A percentile compares a stretch with the other conserved stretches of the same genome.
Evolutionary conservation across 2,329 filamentous ascomycete species (phyloP).

Genomic region (Aureobasidium sp.): DNA sequence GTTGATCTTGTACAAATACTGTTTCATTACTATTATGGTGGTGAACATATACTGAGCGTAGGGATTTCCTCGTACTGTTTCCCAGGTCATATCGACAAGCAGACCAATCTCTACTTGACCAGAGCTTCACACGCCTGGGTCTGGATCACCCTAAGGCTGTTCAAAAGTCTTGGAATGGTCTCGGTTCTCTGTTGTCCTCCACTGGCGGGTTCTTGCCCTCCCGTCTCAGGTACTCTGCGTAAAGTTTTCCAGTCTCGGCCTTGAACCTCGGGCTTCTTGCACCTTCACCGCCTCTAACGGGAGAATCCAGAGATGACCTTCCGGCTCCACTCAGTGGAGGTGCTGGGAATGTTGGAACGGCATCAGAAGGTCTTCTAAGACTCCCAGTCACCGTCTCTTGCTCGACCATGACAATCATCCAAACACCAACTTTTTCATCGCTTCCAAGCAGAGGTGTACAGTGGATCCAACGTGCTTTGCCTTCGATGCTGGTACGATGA

Average conservation of each 20-base stretch:
- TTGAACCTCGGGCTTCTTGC: slow-evolving; percentile 21
- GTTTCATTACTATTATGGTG: too few relatives aligned
- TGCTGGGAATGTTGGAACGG: slow-evolving; percentile 8
- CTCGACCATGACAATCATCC: slow-evolving; percentile 43
- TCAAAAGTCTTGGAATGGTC: slow-evolving; percentile 11
- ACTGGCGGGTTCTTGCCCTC: slow-evolving; percentile 21
- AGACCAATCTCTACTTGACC: too few relatives aligned
- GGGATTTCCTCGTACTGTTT: too few relatives aligned
- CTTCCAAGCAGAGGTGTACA: slow-evolving; percentile 39
- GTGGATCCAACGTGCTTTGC: slow-evolving; percentile 37
- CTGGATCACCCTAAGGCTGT: too few relatives aligned
- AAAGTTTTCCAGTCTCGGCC: slow-evolving; percentile 26
- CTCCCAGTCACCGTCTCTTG: slow-evolving; percentile 29
- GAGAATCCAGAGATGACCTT: neutral
- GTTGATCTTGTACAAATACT: too few relatives aligned
- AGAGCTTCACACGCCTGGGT: too few relatives aligned
- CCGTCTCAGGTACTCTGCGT: slow-evolving; percentile 31
- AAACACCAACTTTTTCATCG: slow-evolving; percentile 39
- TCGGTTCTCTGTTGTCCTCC: neutral
- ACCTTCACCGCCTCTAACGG: slow-evolving; percentile 11
- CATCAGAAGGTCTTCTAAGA: slow-evolving; percentile 14
- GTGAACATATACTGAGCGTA: too few relatives aligned
- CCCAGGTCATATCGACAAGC: too few relatives aligned
- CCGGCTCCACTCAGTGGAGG: slow-evolving; percentile 1
- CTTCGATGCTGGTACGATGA: slow-evolving; percentile 19